phyloP scores from a whole-genome alignment of 148 eudicot species.

The Camellia japonica region DNA sequence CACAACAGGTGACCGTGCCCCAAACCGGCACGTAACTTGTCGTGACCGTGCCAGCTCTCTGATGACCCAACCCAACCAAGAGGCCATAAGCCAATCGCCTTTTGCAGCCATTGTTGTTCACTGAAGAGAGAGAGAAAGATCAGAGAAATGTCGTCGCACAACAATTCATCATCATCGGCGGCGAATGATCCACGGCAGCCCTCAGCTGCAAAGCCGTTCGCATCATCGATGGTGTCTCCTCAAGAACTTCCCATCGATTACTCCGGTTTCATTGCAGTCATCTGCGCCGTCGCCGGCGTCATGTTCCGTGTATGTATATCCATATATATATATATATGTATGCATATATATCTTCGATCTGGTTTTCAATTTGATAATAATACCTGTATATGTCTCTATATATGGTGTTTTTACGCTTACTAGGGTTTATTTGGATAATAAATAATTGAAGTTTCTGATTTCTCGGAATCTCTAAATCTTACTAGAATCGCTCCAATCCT shows the following conservation, averaged over 20 bases:
- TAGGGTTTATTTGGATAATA: neutral
- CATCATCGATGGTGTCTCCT: conserved; percentile 39
- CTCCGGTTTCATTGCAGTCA: conserved; percentile 88
- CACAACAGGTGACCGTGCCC: too few species aligned
- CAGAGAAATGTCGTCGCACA: conserved; percentile 50
- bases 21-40: too few species aligned
- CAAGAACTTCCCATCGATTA: conserved; percentile 86
- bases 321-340: neutral
- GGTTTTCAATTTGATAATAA: neutral
- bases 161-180: conserved; percentile 29
- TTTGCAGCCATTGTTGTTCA: too few species aligned
- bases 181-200: conserved; percentile 76
- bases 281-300: conserved; percentile 82
- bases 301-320: conserved; percentile 66
- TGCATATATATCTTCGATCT: neutral
- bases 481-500: too few species aligned
- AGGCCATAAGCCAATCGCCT: too few species aligned
- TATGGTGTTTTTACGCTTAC: neutral
- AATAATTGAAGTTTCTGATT: neutral
- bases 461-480: neutral
- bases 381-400: neutral
- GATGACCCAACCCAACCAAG: too few species aligned
- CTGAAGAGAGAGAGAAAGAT: neutral
- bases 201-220: conserved; percentile 74
- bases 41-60: too few species aligned